Percentiles rank a stretch among this genome's conserved stretches.
Conservation (phyloP, 768 basidiomycete species). For the Xanthoconium purpureum region DNA sequence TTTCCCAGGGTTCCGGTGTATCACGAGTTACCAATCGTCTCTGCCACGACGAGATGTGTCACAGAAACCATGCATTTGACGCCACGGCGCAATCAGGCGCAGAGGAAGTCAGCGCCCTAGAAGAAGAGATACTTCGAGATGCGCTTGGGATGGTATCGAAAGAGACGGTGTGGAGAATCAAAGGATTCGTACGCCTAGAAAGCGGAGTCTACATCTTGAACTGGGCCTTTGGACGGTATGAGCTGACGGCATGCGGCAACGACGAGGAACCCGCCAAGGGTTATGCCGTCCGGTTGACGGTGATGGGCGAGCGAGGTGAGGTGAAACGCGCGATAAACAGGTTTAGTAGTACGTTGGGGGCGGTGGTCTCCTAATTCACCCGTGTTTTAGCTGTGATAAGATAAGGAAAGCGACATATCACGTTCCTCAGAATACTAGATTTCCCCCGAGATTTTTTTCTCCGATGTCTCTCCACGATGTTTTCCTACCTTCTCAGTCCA, state of each 20-base stretch:
- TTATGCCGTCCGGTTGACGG: slow-evolving; percentile 61
- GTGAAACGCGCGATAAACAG: slow-evolving; percentile 54
- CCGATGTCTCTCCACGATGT: slow-evolving; percentile 24
- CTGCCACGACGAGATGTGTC: slow-evolving; percentile 9
- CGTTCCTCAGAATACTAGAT: slow-evolving; percentile 4
- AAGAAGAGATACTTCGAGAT: slow-evolving; percentile 37
- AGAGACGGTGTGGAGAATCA: slow-evolving; percentile 76
- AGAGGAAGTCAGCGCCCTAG: slow-evolving; percentile 29
- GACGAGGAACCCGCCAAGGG: slow-evolving; percentile 20
- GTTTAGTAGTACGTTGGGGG: slow-evolving; percentile 49
- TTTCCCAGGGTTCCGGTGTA: slow-evolving; percentile 44
- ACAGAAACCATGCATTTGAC: not conserved
- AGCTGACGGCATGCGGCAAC: slow-evolving; percentile 47
- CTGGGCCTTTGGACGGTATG: slow-evolving; percentile 91
- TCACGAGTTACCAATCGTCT: slow-evolving; percentile 19
- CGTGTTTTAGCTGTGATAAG: slow-evolving; percentile 8
- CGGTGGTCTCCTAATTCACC: slow-evolving; percentile 26
- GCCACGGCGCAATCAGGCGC: not conserved
- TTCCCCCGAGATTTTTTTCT: slow-evolving; percentile 3
- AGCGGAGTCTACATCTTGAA: slow-evolving; percentile 62
- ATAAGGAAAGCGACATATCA: slow-evolving; percentile 10
- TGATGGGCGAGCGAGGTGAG: slow-evolving; percentile 90
- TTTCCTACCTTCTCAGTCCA: slow-evolving; percentile 31
- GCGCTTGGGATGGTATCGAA: slow-evolving; percentile 57
- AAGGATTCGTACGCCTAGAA: slow-evolving; percentile 72